Percentiles rank a stretch among this genome's conserved stretches.
These are phyloP conservation scores for Cladophialophora chaetospira DNA, from an alignment of 2,329 filamentous ascomycete genomes.

Conservation along the genomic window DNA sequence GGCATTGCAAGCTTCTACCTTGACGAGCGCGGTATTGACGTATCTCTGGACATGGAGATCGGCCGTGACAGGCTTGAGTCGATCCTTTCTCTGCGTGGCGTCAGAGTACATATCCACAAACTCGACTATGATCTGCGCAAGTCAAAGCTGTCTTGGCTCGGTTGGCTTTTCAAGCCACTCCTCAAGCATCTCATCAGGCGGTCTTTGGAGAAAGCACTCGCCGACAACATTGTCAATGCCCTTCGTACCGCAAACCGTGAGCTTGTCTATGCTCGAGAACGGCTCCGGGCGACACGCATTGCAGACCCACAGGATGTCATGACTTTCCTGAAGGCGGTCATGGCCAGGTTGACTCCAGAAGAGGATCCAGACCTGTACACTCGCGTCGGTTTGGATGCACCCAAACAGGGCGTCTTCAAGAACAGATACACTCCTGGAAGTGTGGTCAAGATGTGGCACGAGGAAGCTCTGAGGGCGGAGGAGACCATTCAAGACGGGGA, in stretches of 20 bases:
- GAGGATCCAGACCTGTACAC: slow-evolving; percentile 76
- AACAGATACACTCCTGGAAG: slow-evolving; percentile 87
- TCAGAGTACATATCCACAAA: slow-evolving; percentile 82
- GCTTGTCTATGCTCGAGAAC: slow-evolving; percentile 80
- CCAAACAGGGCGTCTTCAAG: slow-evolving; percentile 69
- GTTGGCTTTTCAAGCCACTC: slow-evolving; percentile 82
- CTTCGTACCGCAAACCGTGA: slow-evolving; percentile 79
- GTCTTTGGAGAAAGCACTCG: slow-evolving; percentile 76
- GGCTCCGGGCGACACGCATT: slow-evolving; percentile 81
- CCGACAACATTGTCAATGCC: slow-evolving; percentile 67
- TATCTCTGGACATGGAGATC: slow-evolving; percentile 82
- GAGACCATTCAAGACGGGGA: slow-evolving; percentile 73
- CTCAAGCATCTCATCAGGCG: slow-evolving; percentile 78
- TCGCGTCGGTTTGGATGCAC: slow-evolving; percentile 68
- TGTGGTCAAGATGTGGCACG: slow-evolving; percentile 84
- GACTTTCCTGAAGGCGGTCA: slow-evolving; percentile 80
- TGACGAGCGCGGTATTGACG: slow-evolving; percentile 83
- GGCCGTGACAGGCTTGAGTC: slow-evolving; percentile 76
- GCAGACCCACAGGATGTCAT: slow-evolving; percentile 75
- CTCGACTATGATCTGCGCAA: slow-evolving; percentile 75
- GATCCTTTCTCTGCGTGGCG: slow-evolving; percentile 73
- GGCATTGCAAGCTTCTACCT: slow-evolving; percentile 84
- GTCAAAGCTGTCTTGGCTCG: slow-evolving; percentile 74
- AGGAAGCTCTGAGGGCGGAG: slow-evolving; percentile 69
- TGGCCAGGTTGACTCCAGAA: slow-evolving; percentile 71